phyloP scores from a whole-genome alignment of 495 filamentous ascomycete species.

The Daldinia grandis region DNA sequence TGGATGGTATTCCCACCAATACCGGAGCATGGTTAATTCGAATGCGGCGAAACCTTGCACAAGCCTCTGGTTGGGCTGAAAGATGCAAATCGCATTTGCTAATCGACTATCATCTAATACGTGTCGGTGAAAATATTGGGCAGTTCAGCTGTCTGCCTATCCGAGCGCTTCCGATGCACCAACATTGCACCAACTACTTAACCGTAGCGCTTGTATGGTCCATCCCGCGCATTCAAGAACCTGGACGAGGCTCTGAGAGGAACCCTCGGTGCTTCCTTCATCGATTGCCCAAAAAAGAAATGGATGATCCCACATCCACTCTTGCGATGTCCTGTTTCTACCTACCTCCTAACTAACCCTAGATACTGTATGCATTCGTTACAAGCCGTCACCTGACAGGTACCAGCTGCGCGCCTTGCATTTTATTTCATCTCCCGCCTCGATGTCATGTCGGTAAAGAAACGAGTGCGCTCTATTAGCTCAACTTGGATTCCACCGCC shows the following conservation, averaged over 20 bases:
- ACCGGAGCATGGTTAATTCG: conserved; percentile 31
- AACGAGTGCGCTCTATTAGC: conserved; percentile 4
- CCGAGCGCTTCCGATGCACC: conserved; percentile 35
- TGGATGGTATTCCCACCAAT: conserved; percentile 34
- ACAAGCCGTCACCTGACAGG: conserved; percentile 34
- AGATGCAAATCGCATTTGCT: conserved; percentile 32
- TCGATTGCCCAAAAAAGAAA: conserved; percentile 5
- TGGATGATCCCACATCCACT: conserved; percentile 22
- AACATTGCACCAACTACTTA: conserved; percentile 11
- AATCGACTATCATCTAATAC: conserved; percentile 20
- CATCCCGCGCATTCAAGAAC: conserved; percentile 21
- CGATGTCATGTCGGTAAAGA: conserved; percentile 8
- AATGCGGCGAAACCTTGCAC: conserved; percentile 38
- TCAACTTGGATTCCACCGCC: conserved; percentile 30
- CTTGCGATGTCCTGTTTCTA: background rate
- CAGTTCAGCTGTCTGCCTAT: conserved; percentile 33
- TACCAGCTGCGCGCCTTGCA: conserved; percentile 38
- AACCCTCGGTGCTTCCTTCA: conserved; percentile 17
- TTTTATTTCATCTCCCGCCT: conserved; percentile 5
- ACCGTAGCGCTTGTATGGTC: conserved; percentile 10
- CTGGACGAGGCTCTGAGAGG: conserved; percentile 23
- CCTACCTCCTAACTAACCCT: background rate
- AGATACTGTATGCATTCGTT: too few relatives aligned
- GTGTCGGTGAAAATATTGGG: conserved; percentile 41
- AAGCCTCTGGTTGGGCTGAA: conserved; percentile 30